Conservation (phyloP, 176 grass and related monocot genomes). For the barley (Hordeum vulgare) region MorexV3_pseudomolecules_assembly NC_058520.1:487878994-487879493, state of each 20-base stretch:
- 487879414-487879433: not conserved
- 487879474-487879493: constrained; percentile 41
- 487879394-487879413: not conserved
- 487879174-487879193: not conserved
- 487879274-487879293: not conserved
- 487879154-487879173: not conserved
- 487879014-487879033: not conserved
- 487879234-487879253: not conserved
- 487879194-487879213: not conserved
- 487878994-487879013: not conserved
- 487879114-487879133: not conserved
- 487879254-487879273: not conserved
- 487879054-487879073: constrained; percentile 73
- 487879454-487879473: not conserved
- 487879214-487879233: not conserved
- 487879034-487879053: constrained; percentile 37
- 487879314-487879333: not conserved
- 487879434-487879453: not conserved
- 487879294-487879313: not conserved
- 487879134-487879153: not conserved
- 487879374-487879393: not conserved
- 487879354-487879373: not conserved
- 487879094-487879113: not conserved
- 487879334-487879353: not conserved
- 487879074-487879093: constrained; percentile 81